Evolutionary conservation across 352 stramenopile species (phyloP).

Genomic region (Phytophthora foliorum): DNA sequence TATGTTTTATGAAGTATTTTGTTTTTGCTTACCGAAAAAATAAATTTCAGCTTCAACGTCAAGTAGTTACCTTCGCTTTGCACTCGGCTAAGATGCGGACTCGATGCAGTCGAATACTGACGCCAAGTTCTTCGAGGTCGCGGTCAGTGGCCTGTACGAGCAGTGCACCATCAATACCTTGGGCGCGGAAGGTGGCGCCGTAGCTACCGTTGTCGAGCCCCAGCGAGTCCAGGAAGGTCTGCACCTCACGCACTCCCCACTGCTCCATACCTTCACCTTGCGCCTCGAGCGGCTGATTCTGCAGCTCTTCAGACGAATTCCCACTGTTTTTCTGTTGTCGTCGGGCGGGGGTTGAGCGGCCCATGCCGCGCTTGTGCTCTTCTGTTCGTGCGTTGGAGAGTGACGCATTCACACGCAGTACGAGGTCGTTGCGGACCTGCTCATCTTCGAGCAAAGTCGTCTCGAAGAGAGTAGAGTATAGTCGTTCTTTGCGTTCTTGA

Average conservation of each 20-base stretch:
- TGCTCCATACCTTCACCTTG: conserved; percentile 13
- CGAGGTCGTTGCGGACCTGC: conserved; percentile 61
- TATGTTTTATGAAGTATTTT: neutral
- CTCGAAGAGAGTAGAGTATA: conserved; percentile 40
- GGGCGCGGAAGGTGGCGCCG: conserved; percentile 48
- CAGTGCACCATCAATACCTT: conserved; percentile 76
- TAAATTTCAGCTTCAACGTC: neutral
- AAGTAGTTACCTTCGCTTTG: conserved; percentile 10
- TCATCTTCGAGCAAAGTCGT: conserved; percentile 60
- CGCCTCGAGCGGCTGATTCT: conserved; percentile 14
- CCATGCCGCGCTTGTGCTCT: conserved; percentile 11
- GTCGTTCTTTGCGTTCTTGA: conserved; percentile 23
- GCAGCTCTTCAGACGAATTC: neutral
- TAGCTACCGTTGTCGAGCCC: conserved; percentile 52
- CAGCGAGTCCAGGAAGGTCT: conserved; percentile 60
- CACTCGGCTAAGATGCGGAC: conserved; percentile 65
- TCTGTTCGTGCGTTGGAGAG: conserved; percentile 22
- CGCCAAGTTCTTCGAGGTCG: conserved; percentile 77
- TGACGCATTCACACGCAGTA: conserved; percentile 46
- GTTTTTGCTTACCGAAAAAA: neutral
- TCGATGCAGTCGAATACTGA: conserved; percentile 74
- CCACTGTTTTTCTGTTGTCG: conserved; percentile 1
- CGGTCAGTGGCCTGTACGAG: conserved; percentile 59
- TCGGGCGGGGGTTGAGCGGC: conserved; percentile 5
- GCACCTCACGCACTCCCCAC: conserved; percentile 60